These are phyloP conservation scores for Ziziphus jujuba DNA, from an alignment of 306 rosid species.

Conservation along the genomic window DNA sequence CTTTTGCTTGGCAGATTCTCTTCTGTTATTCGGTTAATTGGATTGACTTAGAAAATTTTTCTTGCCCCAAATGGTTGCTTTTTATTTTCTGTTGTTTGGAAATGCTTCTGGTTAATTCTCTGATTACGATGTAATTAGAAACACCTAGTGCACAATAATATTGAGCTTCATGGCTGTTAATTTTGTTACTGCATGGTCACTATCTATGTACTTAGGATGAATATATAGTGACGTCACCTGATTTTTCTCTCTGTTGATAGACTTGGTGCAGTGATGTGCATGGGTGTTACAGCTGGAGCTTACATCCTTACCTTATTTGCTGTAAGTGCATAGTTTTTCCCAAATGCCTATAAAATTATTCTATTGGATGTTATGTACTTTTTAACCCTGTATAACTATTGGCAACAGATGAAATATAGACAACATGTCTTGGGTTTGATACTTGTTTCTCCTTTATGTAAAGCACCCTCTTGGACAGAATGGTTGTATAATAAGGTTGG, in stretches of 20 bases:
- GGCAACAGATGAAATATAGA: conserved; percentile 80
- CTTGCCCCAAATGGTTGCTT: conserved; percentile 3
- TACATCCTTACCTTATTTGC: conserved; percentile 87
- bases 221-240: conserved; percentile 18
- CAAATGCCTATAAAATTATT: conserved; percentile 8
- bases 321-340: conserved; percentile 42
- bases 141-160: background rate
- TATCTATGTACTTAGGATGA: conserved; percentile 9
- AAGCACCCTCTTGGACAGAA: conserved; percentile 88
- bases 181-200: background rate
- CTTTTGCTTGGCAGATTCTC: background rate
- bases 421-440: conserved; percentile 86
- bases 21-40: background rate
- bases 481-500: conserved; percentile 93
- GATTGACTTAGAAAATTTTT: background rate
- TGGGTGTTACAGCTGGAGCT: conserved; percentile 99
- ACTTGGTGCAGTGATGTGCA: conserved; percentile 88
- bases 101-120: conserved; percentile 2
- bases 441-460: conserved; percentile 86
- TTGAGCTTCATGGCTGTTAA: background rate
- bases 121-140: background rate
- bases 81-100: background rate
- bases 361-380: conserved; percentile 5
- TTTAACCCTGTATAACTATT: conserved; percentile 28
- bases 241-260: conserved; percentile 38